Base-by-base conservation (phyloP, 805 yeast genomes). In the Zygoascus biomembranicola region DNA sequence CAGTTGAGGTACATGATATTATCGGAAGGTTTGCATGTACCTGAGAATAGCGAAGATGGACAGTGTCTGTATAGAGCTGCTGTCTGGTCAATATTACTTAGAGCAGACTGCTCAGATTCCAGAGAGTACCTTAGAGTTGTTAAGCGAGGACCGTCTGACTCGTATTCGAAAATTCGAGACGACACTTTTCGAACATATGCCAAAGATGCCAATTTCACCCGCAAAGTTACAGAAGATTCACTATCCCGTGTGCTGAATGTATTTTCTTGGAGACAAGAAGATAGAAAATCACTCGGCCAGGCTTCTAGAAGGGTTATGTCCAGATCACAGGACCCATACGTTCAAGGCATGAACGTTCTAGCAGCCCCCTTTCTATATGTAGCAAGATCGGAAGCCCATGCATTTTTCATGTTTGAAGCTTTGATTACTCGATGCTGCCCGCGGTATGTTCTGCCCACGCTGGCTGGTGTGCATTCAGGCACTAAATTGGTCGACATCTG, bases 311-410 rank as follows among this genome's bases (percentile, higher is more conserved):
- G 49, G 8, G 49, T 46, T 5, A 32, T 46, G 39, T 49, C 52
- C 46, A 39, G 35, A 31, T 37, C 51, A 23, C 35, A 48, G 32
- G 73, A 75, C 8, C 70, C 74, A 0, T 88, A 88, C 63, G 96
- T 90, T n/a, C 97, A 90, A 65, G 97, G 97, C 1, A 81, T 90
- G 85, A 90, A 90, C 65, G 89, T 90, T 0, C 67, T 90, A 20
- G 77, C 85, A 23, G 97, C 96, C 0, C 96, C 97, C 1, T 78
- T 90, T 52, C 77, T 89, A 16, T 90, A 80, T 64, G 76, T 85
- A 0, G 77, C 85, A 60, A 81, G 83, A 43, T 80, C 89, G 37
- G 97, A 90, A 65, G 90, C 96, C 0, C 88, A 89, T 69, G 94
- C 96, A 1, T 89, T 82, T 65, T 79, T 85, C 10, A 56, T 90